These are phyloP conservation scores for Mycena olivaceomarginata DNA, from an alignment of 768 basidiomycete species.

Conservation along the genomic window DNA sequence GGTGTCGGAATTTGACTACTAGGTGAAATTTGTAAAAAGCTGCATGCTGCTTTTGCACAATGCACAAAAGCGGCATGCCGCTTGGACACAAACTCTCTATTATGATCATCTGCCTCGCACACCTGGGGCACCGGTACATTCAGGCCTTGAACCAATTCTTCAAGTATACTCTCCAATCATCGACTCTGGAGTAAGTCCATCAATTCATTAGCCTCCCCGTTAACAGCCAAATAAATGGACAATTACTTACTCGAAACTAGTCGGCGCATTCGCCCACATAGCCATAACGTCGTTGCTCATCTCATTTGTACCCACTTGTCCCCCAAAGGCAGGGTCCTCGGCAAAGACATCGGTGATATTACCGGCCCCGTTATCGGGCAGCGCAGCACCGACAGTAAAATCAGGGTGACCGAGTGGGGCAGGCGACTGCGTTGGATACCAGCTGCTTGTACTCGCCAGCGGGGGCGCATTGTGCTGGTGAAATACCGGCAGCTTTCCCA, in stretches of 20 bases:
- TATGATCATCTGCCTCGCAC: no score
- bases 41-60: no score
- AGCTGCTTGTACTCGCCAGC: not conserved
- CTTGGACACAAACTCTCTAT: no score
- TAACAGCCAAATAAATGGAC: not conserved
- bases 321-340: not conserved
- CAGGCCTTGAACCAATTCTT: no score
- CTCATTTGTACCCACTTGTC: not conserved
- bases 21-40: no score
- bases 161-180: no score
- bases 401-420: slow-evolving; percentile 7
- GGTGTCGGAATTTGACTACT: no score
- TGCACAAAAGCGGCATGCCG: no score
- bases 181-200: no score
- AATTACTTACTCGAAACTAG: slow-evolving; percentile 12
- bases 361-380: not conserved
- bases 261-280: slow-evolving; percentile 26
- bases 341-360: not conserved
- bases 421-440: slow-evolving; percentile 4
- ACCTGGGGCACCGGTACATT: no score
- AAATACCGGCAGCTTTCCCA: slow-evolving; percentile 16
- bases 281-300: not conserved
- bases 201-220: no score
- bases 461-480: not conserved
- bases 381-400: not conserved